Conservation (phyloP, 2,329 filamentous ascomycete genomes). For the Botryotinia convoluta region DNA sequence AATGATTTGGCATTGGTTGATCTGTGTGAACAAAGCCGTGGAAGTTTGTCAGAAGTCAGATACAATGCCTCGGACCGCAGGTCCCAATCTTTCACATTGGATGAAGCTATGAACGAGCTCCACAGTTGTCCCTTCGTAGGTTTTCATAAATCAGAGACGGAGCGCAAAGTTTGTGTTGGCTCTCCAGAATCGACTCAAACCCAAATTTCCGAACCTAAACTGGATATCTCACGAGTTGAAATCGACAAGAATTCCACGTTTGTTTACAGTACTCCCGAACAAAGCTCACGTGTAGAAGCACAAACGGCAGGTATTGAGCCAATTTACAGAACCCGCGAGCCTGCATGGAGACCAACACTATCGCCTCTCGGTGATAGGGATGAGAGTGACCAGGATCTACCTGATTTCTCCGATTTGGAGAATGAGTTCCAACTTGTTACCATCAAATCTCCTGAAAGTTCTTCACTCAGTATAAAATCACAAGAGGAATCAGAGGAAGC, state of each 20-base stretch:
- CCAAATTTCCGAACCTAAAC: not conserved
- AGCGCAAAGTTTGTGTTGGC: not conserved
- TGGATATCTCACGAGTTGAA: not conserved
- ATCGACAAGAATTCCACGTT: not conserved
- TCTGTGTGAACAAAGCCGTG: not conserved
- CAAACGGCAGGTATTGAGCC: not conserved
- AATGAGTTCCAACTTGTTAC: conserved; percentile 1
- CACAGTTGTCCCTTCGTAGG: not conserved
- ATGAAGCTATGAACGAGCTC: not conserved
- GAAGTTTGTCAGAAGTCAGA: not conserved
- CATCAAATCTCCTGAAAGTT: not conserved
- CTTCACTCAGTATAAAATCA: not conserved
- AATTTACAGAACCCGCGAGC: conserved; percentile 1
- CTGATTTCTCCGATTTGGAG: conserved; percentile 18
- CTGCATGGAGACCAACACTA: conserved; percentile 5
- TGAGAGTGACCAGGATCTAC: conserved; percentile 15
- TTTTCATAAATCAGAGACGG: not conserved
- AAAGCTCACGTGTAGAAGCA: not conserved
- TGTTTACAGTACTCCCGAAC: not conserved
- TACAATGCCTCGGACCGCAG: not conserved
- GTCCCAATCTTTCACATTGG: not conserved
- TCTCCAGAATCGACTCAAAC: conserved; percentile 20
- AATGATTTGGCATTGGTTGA: not conserved
- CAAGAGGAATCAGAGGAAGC: not conserved
- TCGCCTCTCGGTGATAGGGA: conserved; percentile 1